Evolutionary conservation across 2,329 filamentous ascomycete species (phyloP).

Genomic region (Beauveria asiatica): DNA sequence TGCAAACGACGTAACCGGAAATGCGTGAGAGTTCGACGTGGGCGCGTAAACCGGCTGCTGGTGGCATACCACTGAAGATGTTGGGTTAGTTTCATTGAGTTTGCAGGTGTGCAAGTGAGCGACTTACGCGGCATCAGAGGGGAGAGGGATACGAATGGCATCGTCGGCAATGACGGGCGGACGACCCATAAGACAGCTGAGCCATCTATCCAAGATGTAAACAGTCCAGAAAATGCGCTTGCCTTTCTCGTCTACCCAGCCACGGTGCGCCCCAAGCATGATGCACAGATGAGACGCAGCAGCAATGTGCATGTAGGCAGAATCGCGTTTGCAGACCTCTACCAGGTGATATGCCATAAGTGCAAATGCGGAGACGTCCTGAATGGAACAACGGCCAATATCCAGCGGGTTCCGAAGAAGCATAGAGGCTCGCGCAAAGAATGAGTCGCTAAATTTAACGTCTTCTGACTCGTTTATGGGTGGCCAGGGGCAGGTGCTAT

Average conservation of each 20-base stretch:
- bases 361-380: slow-evolving; percentile 35
- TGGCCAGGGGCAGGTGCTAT: slow-evolving; percentile 24
- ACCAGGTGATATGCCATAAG: slow-evolving; percentile 41
- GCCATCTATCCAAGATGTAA: slow-evolving; percentile 40
- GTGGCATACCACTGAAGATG: slow-evolving; percentile 30
- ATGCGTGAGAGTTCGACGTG: slow-evolving; percentile 40
- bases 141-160: slow-evolving; percentile 35
- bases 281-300: slow-evolving; percentile 22
- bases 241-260: slow-evolving; percentile 33
- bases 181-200: slow-evolving; percentile 42
- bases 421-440: slow-evolving; percentile 34
- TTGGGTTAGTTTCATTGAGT: background rate
- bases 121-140: slow-evolving; percentile 33
- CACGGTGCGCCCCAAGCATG: slow-evolving; percentile 39
- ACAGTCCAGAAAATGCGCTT: slow-evolving; percentile 45
- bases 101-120: background rate
- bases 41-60: slow-evolving; percentile 34
- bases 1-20: slow-evolving; percentile 39
- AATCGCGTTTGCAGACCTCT: slow-evolving; percentile 40
- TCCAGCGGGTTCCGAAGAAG: slow-evolving; percentile 41
- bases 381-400: slow-evolving; percentile 29
- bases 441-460: slow-evolving; percentile 31
- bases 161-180: slow-evolving; percentile 39
- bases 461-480: slow-evolving; percentile 21
- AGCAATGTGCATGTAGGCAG: slow-evolving; percentile 37